Base-by-base conservation (phyloP, 176 grass and related monocot species). In the Ananas comosus region DNA sequence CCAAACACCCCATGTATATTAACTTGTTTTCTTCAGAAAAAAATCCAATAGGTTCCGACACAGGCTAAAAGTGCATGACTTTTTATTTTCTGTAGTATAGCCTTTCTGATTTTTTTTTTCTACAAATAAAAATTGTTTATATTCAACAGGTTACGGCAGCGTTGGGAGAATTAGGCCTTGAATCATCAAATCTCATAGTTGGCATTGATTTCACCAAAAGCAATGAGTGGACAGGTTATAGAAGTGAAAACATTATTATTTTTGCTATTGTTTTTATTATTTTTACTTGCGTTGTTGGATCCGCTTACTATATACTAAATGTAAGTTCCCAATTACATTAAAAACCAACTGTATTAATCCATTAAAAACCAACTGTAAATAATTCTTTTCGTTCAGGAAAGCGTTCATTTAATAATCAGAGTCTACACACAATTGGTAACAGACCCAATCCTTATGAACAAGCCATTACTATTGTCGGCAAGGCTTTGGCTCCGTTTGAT, bases 151-250 rank as follows among this genome's bases (percentile, higher is more conserved):
- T 96, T 28, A 48, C 74, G 18, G 65, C 84, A 67, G 86, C 86
- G 6, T 64, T 96, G 49, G 71, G 83, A 0, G 77, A 84, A 66
- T 80, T 79, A 48, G 93, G 93, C 2, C 79, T 96, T 2, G 93
- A 96, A 81, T 96, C 93, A 23, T 92, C 93, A 10, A 96, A 96
- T 81, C 77, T 96, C 9, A 96, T 96, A 33, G 76, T 96, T 2
- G 93, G 93, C 3, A 79, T 96, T n/a, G 93, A 96, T 64, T 96
- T 96, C 79, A 96, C 93, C 76, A 96, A 96, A 83, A 96, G 93
- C 83, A 96, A 96, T 25, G 93, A 96, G 73, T 96, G 93, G 93
- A 92, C 93, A 69, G 91, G 91, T 83, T 64, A n/a, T 59, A 59
- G 4, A 59, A 19, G 54, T 10, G 54, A 59, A 59, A 18, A 9